Base-by-base conservation (phyloP, 345 rosid species). In the Raphanus sativus region DNA sequence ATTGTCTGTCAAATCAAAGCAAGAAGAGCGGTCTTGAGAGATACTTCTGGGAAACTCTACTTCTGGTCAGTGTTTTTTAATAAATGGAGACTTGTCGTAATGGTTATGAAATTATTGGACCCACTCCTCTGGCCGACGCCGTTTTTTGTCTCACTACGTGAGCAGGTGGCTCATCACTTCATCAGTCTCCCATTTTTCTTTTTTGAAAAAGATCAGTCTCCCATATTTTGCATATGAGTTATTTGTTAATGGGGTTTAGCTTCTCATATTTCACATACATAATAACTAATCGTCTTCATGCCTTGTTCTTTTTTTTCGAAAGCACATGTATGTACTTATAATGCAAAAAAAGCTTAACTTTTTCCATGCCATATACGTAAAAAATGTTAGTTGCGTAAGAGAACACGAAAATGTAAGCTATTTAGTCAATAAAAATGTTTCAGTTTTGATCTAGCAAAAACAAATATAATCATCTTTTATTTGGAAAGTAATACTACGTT, bases 1-100 rank as follows among this genome's bases (percentile, higher is more conserved):
- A 64, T 56, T 56, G 34, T 21, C 29, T 33, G 71, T 64, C 80
- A 55, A 70, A 64, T 54, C 71, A 55, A 77, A 26, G 58, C 8
- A 77, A 62, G 52, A 70, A 69, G 75, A 45, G 52, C 13, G 15
- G 13, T 45, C 16, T 45, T 45, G 52, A 13, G 52, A 13, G 52
- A 45, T 45, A 45, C 52, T 12, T 45, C 16, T 45, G 15, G 15
- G 21, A 21, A 21, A 21, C 21, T 21, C 21, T 45, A 45, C 52
- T 12, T 45, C 16, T 45, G 15, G 15, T 1, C 52, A 13, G 1
- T 21, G 4, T 45, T 45, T 45, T 45, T 11, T 11, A 42, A 42
- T 42, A 42, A 42, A 4, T 42, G 50, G 50, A 38, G 50, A 42
- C 50, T 45, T 45, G 52, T 12, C 52, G 52, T 45, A 45, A 45